Evolutionary conservation across 75 land plant species (phyloP).

Genomic region (Cunninghamia lanceolata): DNA sequence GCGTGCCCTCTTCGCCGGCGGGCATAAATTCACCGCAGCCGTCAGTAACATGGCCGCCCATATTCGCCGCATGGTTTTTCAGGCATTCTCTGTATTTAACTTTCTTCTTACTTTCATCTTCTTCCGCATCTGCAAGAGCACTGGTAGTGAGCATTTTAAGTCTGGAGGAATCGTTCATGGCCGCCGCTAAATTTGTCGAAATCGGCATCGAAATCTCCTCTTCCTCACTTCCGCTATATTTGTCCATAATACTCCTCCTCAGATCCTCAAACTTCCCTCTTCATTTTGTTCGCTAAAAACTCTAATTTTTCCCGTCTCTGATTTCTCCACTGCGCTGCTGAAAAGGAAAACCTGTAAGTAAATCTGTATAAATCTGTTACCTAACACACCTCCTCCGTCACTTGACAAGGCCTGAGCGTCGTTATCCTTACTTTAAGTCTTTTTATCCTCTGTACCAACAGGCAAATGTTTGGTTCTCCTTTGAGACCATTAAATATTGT

Average conservation of each 20-base stretch:
- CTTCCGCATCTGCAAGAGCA: conserved; percentile 7
- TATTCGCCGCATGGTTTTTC: conserved; percentile 41
- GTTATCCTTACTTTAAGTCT: background rate
- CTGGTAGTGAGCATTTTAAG: conserved; percentile 5
- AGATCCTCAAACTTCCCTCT: background rate
- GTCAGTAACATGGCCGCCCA: conserved; percentile 34
- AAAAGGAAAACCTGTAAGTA: background rate
- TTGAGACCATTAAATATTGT: background rate
- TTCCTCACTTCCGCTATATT: conserved; percentile 9
- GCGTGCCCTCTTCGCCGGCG: conserved; percentile 31
- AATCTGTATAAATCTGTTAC: background rate
- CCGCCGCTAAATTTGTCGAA: background rate
- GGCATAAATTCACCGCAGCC: conserved; percentile 55
- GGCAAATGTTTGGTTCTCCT: conserved; percentile 3
- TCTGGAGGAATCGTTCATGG: background rate
- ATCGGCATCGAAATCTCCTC: conserved; percentile 13
- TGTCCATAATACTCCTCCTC: background rate
- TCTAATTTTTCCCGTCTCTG: no score
- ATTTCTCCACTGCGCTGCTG: no score
- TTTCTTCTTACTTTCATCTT: conserved; percentile 15
- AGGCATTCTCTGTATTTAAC: conserved; percentile 45
- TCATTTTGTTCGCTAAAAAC: no score
- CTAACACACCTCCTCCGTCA: background rate
- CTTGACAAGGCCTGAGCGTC: background rate
- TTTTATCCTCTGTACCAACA: background rate